A percentile compares a stretch with the other conserved stretches of the same genome.
phyloP scores from a whole-genome alignment of 2,329 filamentous ascomycete species.

The Chaetomium sp. region DNA sequence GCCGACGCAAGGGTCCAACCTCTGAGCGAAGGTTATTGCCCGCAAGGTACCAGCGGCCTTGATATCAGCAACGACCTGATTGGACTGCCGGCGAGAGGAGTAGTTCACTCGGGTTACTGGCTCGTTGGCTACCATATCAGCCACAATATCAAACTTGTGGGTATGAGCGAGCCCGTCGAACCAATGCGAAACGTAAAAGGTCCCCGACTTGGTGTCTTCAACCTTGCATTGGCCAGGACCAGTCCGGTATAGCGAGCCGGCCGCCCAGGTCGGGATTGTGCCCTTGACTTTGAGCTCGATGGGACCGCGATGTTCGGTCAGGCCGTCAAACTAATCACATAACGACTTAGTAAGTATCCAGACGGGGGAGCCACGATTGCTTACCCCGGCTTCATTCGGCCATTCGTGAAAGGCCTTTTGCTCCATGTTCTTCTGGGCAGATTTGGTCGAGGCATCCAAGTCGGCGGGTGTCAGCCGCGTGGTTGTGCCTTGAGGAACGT shows the following conservation, averaged over 20 bases:
- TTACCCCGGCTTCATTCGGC: conserved; percentile 53
- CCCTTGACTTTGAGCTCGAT: conserved; percentile 66
- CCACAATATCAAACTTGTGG: conserved; percentile 71
- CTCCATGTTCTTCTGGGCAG: neutral
- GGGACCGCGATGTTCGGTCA: conserved; percentile 66
- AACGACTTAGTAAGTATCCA: neutral
- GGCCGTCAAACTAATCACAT: conserved; percentile 65
- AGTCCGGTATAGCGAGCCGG: conserved; percentile 72
- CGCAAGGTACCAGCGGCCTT: conserved; percentile 60
- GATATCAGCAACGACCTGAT: conserved; percentile 63
- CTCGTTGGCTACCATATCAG: conserved; percentile 28
- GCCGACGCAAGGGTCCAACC: conserved; percentile 72
- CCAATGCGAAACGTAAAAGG: conserved; percentile 70
- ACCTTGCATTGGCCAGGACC: conserved; percentile 69
- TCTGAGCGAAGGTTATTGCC: conserved; percentile 68
- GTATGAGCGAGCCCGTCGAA: conserved; percentile 76
- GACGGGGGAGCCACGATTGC: conserved; percentile 15
- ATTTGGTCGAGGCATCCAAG: neutral
- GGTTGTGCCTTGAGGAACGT: neutral
- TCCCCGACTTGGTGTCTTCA: conserved; percentile 59
- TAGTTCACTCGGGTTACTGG: conserved; percentile 57
- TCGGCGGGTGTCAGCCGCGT: conserved; percentile 1
- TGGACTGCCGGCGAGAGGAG: conserved; percentile 69
- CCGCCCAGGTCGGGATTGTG: conserved; percentile 68
- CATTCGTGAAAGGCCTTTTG: conserved; percentile 45